phyloP scores from a whole-genome alignment of 257 asterid species.

The Solanum virginianum region DNA sequence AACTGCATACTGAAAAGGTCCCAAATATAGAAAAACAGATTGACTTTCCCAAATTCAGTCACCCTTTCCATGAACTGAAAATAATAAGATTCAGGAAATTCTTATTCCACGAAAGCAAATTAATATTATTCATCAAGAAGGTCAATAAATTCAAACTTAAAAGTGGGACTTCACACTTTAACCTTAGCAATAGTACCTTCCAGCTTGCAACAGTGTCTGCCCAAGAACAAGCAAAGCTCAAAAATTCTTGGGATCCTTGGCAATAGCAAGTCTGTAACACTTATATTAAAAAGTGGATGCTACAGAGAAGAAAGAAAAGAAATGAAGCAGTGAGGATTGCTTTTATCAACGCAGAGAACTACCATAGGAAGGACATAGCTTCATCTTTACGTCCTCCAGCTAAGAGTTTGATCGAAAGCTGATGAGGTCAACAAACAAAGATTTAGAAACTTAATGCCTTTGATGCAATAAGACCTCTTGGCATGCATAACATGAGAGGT shows the following conservation, averaged over 20 bases:
- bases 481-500: not conserved
- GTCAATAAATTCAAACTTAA: not conserved
- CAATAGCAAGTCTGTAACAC: constrained; percentile 71
- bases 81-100: not conserved
- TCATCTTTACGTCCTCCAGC: not conserved
- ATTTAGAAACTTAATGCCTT: not conserved
- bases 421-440: not conserved
- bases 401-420: not conserved
- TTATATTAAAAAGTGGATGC: constrained; percentile 7
- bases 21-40: not conserved
- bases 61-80: not conserved
- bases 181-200: constrained; percentile 71
- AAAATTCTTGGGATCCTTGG: constrained; percentile 64
- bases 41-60: not conserved
- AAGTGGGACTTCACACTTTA: not conserved
- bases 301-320: not conserved
- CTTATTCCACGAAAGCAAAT: not conserved
- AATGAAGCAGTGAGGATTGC: not conserved
- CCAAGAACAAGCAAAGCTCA: constrained; percentile 74
- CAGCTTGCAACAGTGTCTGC: constrained; percentile 48
- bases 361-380: constrained; percentile 1
- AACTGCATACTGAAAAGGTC: not conserved
- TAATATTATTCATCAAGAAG: not conserved
- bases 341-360: not conserved
- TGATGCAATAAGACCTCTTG: not conserved